phyloP scores from a whole-genome alignment of 768 basidiomycete species.

The Lactarius hatsudake region DNA sequence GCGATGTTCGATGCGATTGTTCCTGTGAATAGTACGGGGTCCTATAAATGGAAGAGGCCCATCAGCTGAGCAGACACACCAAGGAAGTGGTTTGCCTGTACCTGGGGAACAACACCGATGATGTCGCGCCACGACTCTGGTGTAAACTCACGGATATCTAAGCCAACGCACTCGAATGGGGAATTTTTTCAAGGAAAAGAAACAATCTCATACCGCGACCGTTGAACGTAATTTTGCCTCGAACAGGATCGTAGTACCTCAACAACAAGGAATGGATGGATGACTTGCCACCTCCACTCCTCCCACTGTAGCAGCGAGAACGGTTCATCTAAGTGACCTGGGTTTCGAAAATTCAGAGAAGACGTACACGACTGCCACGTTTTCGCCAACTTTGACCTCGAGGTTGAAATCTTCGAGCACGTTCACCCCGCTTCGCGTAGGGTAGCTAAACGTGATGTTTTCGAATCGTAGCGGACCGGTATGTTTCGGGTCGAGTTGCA shows the following conservation, averaged over 20 bases:
- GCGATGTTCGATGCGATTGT: constrained; percentile 95
- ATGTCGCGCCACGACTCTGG: constrained; percentile 82
- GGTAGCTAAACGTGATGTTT: constrained; percentile 85
- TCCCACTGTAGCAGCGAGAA: constrained; percentile 53
- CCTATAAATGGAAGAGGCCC: constrained; percentile 35
- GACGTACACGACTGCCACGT: constrained; percentile 87
- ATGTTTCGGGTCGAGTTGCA: constrained; percentile 49
- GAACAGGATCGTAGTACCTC: constrained; percentile 86
- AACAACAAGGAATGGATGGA: constrained; percentile 84
- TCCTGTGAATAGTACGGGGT: constrained; percentile 86
- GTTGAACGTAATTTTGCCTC: constrained; percentile 80
- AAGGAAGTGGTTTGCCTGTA: constrained; percentile 19
- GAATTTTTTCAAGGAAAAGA: background rate
- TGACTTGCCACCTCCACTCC: constrained; percentile 92
- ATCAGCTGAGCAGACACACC: background rate
- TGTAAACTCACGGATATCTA: constrained; percentile 86
- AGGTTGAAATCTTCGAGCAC: constrained; percentile 83
- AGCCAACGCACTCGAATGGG: constrained; percentile 4
- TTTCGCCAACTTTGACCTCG: constrained; percentile 78
- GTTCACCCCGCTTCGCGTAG: constrained; percentile 74
- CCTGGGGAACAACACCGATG: constrained; percentile 93
- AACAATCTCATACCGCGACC: constrained; percentile 60
- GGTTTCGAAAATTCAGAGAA: background rate
- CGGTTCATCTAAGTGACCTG: background rate
- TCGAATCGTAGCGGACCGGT: constrained; percentile 79